A percentile compares a stretch with the other conserved stretches of the same genome.
phyloP scores from a whole-genome alignment of 805 yeast genomes.

The Tetrapisispora taiwanensis region DNA sequence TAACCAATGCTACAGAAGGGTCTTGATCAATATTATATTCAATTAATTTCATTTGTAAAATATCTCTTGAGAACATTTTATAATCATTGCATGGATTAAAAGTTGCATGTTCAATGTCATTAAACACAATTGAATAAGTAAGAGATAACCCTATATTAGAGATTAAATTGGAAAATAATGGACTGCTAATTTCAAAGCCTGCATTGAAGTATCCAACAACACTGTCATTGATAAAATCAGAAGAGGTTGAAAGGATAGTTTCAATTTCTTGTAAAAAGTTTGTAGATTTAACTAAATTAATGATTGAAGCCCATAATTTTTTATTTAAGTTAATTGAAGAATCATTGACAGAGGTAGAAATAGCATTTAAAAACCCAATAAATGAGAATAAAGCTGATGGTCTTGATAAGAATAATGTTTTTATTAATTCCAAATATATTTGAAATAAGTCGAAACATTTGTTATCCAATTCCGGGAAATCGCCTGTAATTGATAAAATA shows the following conservation, averaged over 20 bases:
- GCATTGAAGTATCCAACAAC: constrained; percentile 24
- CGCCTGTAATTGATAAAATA: constrained; percentile 19
- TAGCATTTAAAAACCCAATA: constrained; percentile 31
- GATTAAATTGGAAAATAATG: constrained; percentile 15
- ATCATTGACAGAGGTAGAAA: constrained; percentile 10
- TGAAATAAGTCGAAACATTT: constrained; percentile 16
- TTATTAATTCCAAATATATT: constrained; percentile 16
- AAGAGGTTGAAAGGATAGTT: constrained; percentile 7
- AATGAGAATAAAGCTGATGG: constrained; percentile 26
- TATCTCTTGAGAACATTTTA: neutral
- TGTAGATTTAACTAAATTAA: constrained; percentile 8
- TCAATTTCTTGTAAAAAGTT: constrained; percentile 15
- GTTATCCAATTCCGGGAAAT: constrained; percentile 22
- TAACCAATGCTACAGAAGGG: neutral
- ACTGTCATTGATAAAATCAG: constrained; percentile 19
- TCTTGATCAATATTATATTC: constrained; percentile 2
- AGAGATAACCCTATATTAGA: constrained; percentile 18
- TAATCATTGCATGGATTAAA: neutral
- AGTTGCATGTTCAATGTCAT: neutral
- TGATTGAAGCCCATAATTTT: constrained; percentile 13
- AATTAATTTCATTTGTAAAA: neutral
- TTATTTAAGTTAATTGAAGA: constrained; percentile 9
- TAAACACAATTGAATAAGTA: constrained; percentile 4
- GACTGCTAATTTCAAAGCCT: constrained; percentile 21
- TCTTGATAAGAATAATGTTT: constrained; percentile 7